A percentile compares a stretch with the other conserved stretches of the same genome.
Conservation (phyloP, 257 asterid species). For the Dorcoceras hygrometricum region DNA sequence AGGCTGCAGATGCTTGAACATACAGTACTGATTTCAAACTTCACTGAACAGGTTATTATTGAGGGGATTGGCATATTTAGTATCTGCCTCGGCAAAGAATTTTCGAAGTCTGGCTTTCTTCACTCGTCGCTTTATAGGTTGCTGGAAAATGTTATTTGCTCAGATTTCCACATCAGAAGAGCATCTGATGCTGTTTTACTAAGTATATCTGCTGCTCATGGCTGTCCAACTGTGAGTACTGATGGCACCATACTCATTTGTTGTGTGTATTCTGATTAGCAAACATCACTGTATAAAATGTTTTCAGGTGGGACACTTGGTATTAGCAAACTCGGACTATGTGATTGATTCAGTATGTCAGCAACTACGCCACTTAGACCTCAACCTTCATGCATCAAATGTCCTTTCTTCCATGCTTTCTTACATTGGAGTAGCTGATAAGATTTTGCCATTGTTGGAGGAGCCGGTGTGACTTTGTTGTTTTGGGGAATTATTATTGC, state of each 20-base stretch:
- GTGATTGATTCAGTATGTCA: slow-evolving; percentile 84
- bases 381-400: slow-evolving; percentile 85
- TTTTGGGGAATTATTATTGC: slow-evolving; percentile 20
- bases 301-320: slow-evolving; percentile 94
- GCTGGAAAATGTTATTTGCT: slow-evolving; percentile 87
- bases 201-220: slow-evolving; percentile 58
- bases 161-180: slow-evolving; percentile 72
- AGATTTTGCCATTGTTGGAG: slow-evolving; percentile 87
- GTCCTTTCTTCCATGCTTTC: slow-evolving; percentile 96
- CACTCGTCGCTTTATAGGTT: slow-evolving; percentile 82
- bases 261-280: slow-evolving; percentile 21
- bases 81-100: slow-evolving; percentile 66
- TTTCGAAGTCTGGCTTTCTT: slow-evolving; percentile 88
- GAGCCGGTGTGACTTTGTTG: slow-evolving; percentile 70
- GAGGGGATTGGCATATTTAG: slow-evolving; percentile 86
- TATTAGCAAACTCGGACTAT: slow-evolving; percentile 83
- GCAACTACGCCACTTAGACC: slow-evolving; percentile 90
- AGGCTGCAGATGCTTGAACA: slow-evolving; percentile 15
- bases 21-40: slow-evolving; percentile 16
- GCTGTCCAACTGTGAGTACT: slow-evolving; percentile 71
- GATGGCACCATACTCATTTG: slow-evolving; percentile 27
- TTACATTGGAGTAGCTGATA: slow-evolving; percentile 77
- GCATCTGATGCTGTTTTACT: slow-evolving; percentile 77
- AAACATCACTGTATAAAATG: slow-evolving; percentile 22
- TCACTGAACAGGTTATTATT: slow-evolving; percentile 57